phyloP scores from a whole-genome alignment of 345 rosid genomes.

The Noccaea caerulescens region DNA sequence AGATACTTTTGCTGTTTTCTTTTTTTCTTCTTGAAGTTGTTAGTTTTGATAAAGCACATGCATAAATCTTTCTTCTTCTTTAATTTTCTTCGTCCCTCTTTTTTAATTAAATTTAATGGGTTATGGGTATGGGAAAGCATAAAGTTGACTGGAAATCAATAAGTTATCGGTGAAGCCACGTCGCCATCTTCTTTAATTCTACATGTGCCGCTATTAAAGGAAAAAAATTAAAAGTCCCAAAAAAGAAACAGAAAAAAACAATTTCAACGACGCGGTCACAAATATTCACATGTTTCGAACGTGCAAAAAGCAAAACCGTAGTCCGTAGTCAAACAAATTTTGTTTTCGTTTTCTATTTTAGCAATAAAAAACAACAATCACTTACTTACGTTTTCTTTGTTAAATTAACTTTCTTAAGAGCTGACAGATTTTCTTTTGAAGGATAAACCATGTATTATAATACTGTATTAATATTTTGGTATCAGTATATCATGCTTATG shows the following conservation, averaged over 20 bases:
- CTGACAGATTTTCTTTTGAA: no score
- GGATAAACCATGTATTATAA: no score
- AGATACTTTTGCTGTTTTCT: not conserved
- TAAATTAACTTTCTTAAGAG: no score
- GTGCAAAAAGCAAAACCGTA: conserved; percentile 21
- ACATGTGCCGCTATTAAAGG: conserved; percentile 40
- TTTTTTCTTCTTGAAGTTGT: conserved; percentile 5
- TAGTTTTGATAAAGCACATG: conserved; percentile 35
- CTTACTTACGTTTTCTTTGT: no score
- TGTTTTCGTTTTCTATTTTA: no score
- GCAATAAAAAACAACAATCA: no score
- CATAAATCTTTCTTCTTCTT: conserved; percentile 23
- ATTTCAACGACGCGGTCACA: conserved; percentile 24
- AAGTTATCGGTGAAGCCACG: conserved; percentile 34
- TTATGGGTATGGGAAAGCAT: not conserved
- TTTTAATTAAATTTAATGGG: not conserved
- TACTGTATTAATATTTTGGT: no score
- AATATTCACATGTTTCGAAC: conserved; percentile 29
- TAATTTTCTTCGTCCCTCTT: no score
- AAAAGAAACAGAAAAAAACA: conserved; percentile 21
- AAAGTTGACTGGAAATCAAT: conserved; percentile 23
- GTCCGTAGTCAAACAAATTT: conserved; percentile 7
- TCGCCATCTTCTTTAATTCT: conserved; percentile 21
- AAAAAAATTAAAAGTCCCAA: conserved; percentile 26
- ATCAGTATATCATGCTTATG: no score